These are phyloP conservation scores for Yamadazyma pseudoaaseri DNA, from an alignment of 1,139 yeast genomes.

Conservation along the genomic window DNA sequence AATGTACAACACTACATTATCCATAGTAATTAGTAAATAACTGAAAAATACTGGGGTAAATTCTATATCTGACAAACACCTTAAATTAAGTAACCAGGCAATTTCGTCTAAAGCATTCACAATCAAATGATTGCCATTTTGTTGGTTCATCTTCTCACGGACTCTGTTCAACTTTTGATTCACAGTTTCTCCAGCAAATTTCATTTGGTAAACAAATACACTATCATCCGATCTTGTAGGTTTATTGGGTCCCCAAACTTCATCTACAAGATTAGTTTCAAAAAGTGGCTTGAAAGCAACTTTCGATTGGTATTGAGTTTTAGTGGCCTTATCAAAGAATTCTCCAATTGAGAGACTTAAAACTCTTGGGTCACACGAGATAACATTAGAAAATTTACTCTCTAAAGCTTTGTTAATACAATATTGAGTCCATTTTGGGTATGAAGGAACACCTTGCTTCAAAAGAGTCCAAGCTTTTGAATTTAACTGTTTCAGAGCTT, in stretches of 20 bases:
- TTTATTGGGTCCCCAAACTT: conserved; percentile 39
- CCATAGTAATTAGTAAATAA: conserved; percentile 37
- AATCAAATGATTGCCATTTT: conserved; percentile 28
- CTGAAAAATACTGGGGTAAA: conserved; percentile 53
- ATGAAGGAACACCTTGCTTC: conserved; percentile 37
- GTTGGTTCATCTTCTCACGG: conserved; percentile 22
- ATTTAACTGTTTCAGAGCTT: conserved; percentile 44
- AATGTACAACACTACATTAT: conserved; percentile 35
- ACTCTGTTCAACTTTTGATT: conserved; percentile 30
- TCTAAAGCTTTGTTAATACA: conserved; percentile 33
- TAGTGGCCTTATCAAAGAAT: conserved; percentile 26
- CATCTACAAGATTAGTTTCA: conserved; percentile 35
- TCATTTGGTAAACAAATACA: conserved; percentile 35
- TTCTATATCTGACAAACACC: conserved; percentile 45
- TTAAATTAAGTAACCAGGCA: conserved; percentile 54
- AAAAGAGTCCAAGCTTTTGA: conserved; percentile 33
- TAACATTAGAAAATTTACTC: conserved; percentile 33
- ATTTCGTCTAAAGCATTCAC: conserved; percentile 51
- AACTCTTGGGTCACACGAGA: conserved; percentile 42
- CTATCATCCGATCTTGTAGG: conserved; percentile 40
- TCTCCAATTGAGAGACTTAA: conserved; percentile 35
- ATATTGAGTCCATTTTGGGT: conserved; percentile 39
- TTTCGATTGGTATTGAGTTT: conserved; percentile 17
- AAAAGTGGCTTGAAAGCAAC: conserved; percentile 33
- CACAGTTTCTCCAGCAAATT: conserved; percentile 46